phyloP scores from a whole-genome alignment of 805 yeast genomes.

The Hanseniaspora thailandica region DNA sequence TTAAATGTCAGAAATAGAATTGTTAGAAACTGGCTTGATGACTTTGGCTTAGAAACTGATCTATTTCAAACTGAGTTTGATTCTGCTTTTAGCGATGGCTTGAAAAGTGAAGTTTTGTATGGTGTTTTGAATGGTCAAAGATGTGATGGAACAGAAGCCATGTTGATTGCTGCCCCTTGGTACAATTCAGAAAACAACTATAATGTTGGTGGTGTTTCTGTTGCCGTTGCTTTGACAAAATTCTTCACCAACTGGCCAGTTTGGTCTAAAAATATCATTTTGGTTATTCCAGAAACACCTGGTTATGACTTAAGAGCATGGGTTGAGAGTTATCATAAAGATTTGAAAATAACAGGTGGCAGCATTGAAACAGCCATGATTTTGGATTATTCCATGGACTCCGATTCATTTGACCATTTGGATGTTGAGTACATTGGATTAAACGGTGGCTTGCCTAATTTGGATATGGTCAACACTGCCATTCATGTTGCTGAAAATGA shows the following conservation, averaged over 20 bases:
- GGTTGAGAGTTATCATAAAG: conserved; percentile 88
- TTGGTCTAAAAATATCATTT: conserved; percentile 88
- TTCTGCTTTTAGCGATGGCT: not conserved
- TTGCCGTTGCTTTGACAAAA: conserved; percentile 60
- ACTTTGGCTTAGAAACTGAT: conserved; percentile 60
- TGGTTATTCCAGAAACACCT: conserved; percentile 70
- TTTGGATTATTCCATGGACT: conserved; percentile 56
- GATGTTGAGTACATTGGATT: conserved; percentile 77
- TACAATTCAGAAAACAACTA: conserved; percentile 21
- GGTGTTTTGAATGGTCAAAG: conserved; percentile 84
- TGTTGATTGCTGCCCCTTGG: conserved; percentile 88
- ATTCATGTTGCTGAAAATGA: conserved; percentile 66
- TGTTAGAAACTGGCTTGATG: conserved; percentile 50
- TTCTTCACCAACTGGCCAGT: conserved; percentile 77
- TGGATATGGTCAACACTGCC: conserved; percentile 78
- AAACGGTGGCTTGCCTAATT: conserved; percentile 90
- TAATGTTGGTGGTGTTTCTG: conserved; percentile 72
- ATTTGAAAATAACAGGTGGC: conserved; percentile 81
- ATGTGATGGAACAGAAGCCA: conserved; percentile 92
- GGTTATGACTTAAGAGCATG: conserved; percentile 61
- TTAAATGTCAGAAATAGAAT: conserved; percentile 33
- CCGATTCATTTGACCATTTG: conserved; percentile 59
- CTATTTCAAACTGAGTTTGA: conserved; percentile 33
- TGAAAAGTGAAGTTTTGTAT: conserved; percentile 35
- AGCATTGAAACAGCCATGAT: conserved; percentile 83